Conservation (phyloP, 768 basidiomycete genomes). For the Rhizopogon roseolus region DNA sequence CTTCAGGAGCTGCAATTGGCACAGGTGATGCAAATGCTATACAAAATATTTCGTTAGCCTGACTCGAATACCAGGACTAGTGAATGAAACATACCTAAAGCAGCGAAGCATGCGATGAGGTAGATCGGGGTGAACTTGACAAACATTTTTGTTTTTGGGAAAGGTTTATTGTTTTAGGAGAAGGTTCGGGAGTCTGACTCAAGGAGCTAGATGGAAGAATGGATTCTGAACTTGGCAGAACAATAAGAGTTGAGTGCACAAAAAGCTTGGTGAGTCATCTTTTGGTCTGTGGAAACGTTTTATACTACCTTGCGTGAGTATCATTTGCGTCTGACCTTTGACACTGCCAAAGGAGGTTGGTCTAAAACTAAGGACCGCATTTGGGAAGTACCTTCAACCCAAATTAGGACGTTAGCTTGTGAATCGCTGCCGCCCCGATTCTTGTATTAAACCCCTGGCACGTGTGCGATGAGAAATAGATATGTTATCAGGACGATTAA, state of each 20-base stretch:
- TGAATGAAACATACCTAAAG: slow-evolving; percentile 15
- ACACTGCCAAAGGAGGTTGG: slow-evolving; percentile 22
- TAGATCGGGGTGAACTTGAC: slow-evolving; percentile 22
- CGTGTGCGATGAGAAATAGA: background rate
- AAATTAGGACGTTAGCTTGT: slow-evolving; percentile 25
- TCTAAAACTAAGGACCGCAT: slow-evolving; percentile 14
- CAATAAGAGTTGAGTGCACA: slow-evolving; percentile 25
- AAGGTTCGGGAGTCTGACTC: background rate
- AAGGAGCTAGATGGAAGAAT: background rate
- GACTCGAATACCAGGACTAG: background rate
- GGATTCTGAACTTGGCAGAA: slow-evolving; percentile 10
- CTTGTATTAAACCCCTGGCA: background rate
- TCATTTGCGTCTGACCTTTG: slow-evolving; percentile 13
- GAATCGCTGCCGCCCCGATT: background rate
- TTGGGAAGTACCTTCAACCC: slow-evolving; percentile 19
- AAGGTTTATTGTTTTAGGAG: slow-evolving; percentile 20
- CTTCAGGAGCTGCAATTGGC: slow-evolving; percentile 12
- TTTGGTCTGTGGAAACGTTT: slow-evolving; percentile 6
- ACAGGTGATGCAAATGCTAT: slow-evolving; percentile 24
- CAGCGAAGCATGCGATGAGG: slow-evolving; percentile 22
- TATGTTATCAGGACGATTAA: background rate
- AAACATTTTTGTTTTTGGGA: slow-evolving; percentile 19
- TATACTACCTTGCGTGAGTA: slow-evolving; percentile 14
- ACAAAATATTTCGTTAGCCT: background rate
- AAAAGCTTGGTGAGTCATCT: slow-evolving; percentile 12